Evolutionary conservation across 257 asterid genomes (phyloP).

Genomic region (Lantana camara): DNA sequence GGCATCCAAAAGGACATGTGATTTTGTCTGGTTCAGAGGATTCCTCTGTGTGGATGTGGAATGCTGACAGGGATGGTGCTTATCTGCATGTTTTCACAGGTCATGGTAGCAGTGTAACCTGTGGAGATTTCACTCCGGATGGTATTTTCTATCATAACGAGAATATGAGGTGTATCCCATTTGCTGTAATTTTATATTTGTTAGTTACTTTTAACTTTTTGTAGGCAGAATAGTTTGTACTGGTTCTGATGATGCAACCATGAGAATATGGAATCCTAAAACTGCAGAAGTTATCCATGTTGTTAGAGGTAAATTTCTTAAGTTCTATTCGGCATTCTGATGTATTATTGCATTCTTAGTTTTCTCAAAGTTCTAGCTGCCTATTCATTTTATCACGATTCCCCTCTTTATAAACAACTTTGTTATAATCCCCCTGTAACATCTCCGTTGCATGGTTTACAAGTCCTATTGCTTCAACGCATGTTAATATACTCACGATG

Average conservation of each 20-base stretch:
- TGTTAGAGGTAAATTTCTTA: slow-evolving; percentile 58
- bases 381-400: slow-evolving; percentile 13
- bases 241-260: slow-evolving; percentile 90
- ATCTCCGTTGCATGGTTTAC: slow-evolving; percentile 8
- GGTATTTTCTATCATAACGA: slow-evolving; percentile 48
- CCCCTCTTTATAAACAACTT: neutral
- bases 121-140: slow-evolving; percentile 95
- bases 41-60: slow-evolving; percentile 87
- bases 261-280: slow-evolving; percentile 88
- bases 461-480: neutral
- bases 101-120: slow-evolving; percentile 75
- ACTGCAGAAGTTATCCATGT: slow-evolving; percentile 65
- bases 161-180: slow-evolving; percentile 2
- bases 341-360: neutral
- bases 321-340: neutral
- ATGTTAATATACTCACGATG: neutral
- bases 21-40: slow-evolving; percentile 97
- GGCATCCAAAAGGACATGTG: slow-evolving; percentile 93
- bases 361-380: slow-evolving; percentile 4
- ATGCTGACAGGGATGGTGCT: slow-evolving; percentile 66
- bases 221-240: slow-evolving; percentile 78
- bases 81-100: slow-evolving; percentile 63
- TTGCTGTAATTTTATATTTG: slow-evolving; percentile 1
- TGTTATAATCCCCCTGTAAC: neutral
- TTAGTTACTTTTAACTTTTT: slow-evolving; percentile 18